Base-by-base conservation (phyloP, 2,329 filamentous ascomycete genomes). In the Phoma sp. region DNA sequence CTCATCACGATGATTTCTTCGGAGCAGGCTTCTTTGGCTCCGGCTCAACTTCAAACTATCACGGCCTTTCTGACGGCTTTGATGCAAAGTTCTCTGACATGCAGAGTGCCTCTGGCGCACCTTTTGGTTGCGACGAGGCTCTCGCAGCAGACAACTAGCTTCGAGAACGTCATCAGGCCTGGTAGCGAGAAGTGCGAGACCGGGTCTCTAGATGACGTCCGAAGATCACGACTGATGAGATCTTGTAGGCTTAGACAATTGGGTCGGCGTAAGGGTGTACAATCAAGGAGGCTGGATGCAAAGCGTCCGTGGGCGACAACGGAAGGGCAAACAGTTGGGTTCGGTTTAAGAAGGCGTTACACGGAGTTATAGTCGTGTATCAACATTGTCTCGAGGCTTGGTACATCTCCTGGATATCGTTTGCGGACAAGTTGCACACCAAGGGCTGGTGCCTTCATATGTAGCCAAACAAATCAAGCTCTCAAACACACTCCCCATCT, bases 91-190 rank as follows among this genome's bases (percentile, higher is more conserved):
- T 70, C 73, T 74, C 73, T 69, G 73, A 76, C 68, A 71, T 76
- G 74, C 74, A 76, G 72, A 75, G 76, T 74, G 74, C 74, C 76
- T 75, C 73, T 76, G 76, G 78, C 78, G 78, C 74, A 74, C 70
- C 78, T 69, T 72, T 70, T 70, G 73, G 75, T 78, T 76, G 78
- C 78, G 78, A 80, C 78, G 77, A 72, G 76, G 74, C 71, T 76
- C 74, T 75, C 74, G 74, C 76, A 77, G 76, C 74, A 74, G 68
- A 74, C 64, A 58, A 68, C 65, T 73, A 73, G 67, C 65, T 62
- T 58, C 61, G 62, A 65, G 39, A 46, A 52, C 51, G 60, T 70
- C 62, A 61, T 54, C 60, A 57, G 61, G 65, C 62, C 62, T 63
- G 57, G 31, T n/a, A 55, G 63, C 59, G 56, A 59, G 52, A 54